Conservation (phyloP, 441 rosid species). For the Erodium trifolium region DNA sequence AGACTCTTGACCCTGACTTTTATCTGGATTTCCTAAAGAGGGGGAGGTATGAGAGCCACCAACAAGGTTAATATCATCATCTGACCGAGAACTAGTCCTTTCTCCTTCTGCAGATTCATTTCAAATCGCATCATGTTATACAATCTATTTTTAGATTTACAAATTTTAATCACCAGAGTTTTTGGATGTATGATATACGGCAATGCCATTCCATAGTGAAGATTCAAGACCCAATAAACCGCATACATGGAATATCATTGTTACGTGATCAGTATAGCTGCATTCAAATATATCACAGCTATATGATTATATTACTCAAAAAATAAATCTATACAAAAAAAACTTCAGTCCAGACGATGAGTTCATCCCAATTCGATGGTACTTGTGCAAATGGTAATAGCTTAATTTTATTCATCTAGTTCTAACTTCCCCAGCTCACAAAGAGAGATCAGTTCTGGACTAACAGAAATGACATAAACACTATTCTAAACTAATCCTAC, state of each 20-base stretch:
- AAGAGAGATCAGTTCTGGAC: too few species aligned
- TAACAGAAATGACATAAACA: too few species aligned
- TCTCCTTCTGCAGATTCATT: conserved; percentile 41
- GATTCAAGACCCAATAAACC: not conserved
- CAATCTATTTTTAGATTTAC: not conserved
- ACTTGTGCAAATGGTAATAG: too few species aligned
- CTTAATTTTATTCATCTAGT: too few species aligned
- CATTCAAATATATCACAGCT: not conserved
- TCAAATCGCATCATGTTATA: conserved; percentile 12
- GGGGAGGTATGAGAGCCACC: conserved; percentile 17
- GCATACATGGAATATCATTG: not conserved
- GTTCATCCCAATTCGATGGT: too few species aligned
- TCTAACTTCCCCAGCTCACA: too few species aligned
- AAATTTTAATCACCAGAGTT: not conserved
- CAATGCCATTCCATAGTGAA: not conserved
- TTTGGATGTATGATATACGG: not conserved
- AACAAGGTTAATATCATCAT: conserved; percentile 22
- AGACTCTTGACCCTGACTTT: conserved; percentile 29
- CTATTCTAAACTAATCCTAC: too few species aligned
- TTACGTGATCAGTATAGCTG: not conserved
- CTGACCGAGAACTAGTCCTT: conserved; percentile 25
- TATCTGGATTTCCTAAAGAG: conserved; percentile 23
- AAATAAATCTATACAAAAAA: not conserved
- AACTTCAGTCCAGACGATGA: not conserved
- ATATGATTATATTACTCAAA: not conserved